A percentile compares a stretch with the other conserved stretches of the same genome.
Conservation (phyloP, 495 filamentous ascomycete genomes). For the Immersiella caudata region DNA sequence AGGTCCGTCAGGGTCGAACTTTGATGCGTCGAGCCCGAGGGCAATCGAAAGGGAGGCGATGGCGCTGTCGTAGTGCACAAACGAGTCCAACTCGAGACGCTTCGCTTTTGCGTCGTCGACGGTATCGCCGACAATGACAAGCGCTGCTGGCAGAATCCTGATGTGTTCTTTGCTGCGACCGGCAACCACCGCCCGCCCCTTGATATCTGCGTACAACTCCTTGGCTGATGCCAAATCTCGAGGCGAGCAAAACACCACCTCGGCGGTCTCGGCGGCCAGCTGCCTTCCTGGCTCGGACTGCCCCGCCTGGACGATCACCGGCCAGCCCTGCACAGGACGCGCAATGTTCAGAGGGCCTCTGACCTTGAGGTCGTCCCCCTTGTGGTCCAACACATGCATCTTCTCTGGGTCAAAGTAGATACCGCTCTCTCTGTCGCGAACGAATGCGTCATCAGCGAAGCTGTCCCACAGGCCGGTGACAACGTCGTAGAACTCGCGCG, state of each 20-base stretch:
- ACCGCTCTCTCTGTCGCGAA: constrained; percentile 50
- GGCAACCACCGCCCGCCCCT: constrained; percentile 47
- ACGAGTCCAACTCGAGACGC: constrained; percentile 52
- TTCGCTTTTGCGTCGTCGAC: constrained; percentile 55
- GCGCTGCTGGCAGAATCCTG: constrained; percentile 57
- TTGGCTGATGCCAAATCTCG: constrained; percentile 47
- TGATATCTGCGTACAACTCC: constrained; percentile 57
- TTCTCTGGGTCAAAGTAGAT: constrained; percentile 53
- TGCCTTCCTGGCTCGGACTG: constrained; percentile 58
- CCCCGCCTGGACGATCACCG: constrained; percentile 59
- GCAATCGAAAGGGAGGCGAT: constrained; percentile 57
- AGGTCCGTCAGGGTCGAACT: constrained; percentile 52
- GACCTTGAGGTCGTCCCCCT: constrained; percentile 51
- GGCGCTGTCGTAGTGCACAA: constrained; percentile 59
- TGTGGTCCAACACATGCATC: constrained; percentile 54
- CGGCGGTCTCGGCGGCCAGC: constrained; percentile 58
- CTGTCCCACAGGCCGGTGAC: constrained; percentile 60
- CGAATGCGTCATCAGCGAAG: constrained; percentile 59
- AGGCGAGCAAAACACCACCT: constrained; percentile 53
- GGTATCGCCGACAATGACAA: constrained; percentile 47
- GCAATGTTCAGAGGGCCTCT: constrained; percentile 58
- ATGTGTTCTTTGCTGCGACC: constrained; percentile 49
- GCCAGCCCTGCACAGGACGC: constrained; percentile 58
- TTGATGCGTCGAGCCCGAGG: constrained; percentile 51
- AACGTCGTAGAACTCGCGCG: constrained; percentile 62